These are phyloP conservation scores for Phytopythium sindhum DNA, from an alignment of 352 stramenopile genomes.

Conservation along the genomic window DNA sequence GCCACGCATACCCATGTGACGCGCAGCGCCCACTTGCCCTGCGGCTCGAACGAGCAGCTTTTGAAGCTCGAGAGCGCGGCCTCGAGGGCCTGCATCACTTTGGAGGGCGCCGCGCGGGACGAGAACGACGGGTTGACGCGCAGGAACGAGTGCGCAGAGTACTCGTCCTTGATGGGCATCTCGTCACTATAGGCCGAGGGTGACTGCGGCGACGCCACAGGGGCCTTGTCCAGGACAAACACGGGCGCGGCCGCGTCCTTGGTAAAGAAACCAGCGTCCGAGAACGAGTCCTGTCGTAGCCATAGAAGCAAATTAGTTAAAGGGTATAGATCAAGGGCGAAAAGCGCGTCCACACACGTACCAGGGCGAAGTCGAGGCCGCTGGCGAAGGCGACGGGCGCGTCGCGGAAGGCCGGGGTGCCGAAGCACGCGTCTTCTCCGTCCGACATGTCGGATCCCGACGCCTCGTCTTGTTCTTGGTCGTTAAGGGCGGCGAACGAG, in stretches of 20 bases:
- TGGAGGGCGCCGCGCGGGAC: conserved; percentile 28
- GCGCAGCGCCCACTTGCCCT: conserved; percentile 39
- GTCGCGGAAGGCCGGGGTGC: conserved; percentile 40
- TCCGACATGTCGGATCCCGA: conserved; percentile 7
- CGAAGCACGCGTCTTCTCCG: conserved; percentile 8
- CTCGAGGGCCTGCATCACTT: conserved; percentile 54
- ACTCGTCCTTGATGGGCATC: conserved; percentile 53
- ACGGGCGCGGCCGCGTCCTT: conserved; percentile 5
- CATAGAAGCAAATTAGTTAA: background rate
- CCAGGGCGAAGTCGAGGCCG: conserved; percentile 10
- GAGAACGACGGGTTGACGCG: conserved; percentile 53
- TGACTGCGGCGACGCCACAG: conserved; percentile 36
- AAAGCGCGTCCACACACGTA: background rate
- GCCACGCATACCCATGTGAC: conserved; percentile 61
- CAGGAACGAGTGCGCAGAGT: conserved; percentile 37
- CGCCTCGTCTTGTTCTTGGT: background rate
- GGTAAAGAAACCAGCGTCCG: background rate
- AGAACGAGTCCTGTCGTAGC: background rate
- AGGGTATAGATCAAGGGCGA: background rate
- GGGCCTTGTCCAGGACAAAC: conserved; percentile 18
- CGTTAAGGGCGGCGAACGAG: conserved; percentile 1
- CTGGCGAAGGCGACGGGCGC: conserved; percentile 42
- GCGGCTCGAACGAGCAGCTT: conserved; percentile 31
- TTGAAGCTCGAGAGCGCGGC: conserved; percentile 32
- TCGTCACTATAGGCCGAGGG: conserved; percentile 32